Evolutionary conservation across 1,139 yeast species (phyloP).

Genomic region (Diutina ranongensis): DNA sequence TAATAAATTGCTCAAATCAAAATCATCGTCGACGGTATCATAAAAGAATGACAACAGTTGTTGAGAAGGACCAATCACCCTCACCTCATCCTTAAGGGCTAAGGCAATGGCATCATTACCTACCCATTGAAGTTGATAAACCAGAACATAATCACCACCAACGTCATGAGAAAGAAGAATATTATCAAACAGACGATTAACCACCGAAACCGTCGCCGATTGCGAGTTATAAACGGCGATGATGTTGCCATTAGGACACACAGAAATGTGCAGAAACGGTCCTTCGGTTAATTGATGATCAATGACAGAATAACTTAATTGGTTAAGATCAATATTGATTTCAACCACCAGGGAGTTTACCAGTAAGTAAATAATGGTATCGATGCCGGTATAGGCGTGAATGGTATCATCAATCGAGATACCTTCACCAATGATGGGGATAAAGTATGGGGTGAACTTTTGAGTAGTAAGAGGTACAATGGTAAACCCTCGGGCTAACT

Average conservation of each 20-base stretch:
- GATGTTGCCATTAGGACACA: constrained; percentile 53
- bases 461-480: not conserved
- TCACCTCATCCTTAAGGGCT: constrained; percentile 51
- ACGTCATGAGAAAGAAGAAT: constrained; percentile 42
- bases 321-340: constrained; percentile 17
- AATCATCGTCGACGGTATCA: constrained; percentile 23
- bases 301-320: constrained; percentile 16
- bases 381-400: not conserved
- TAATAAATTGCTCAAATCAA: constrained; percentile 13
- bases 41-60: constrained; percentile 40
- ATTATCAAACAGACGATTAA: constrained; percentile 38
- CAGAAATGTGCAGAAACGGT: constrained; percentile 39
- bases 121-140: constrained; percentile 61
- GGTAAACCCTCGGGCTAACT: constrained; percentile 7
- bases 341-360: constrained; percentile 13
- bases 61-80: constrained; percentile 62
- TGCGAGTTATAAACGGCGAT: constrained; percentile 42
- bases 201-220: constrained; percentile 38
- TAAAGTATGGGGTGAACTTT: not conserved
- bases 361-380: not conserved
- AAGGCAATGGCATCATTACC: constrained; percentile 71
- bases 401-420: not conserved
- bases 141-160: constrained; percentile 23
- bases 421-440: not conserved
- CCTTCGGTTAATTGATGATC: constrained; percentile 41